Evolutionary conservation across 2,329 filamentous ascomycete genomes (phyloP).

Genomic region (Hymenotorrendiella dingleyae): DNA sequence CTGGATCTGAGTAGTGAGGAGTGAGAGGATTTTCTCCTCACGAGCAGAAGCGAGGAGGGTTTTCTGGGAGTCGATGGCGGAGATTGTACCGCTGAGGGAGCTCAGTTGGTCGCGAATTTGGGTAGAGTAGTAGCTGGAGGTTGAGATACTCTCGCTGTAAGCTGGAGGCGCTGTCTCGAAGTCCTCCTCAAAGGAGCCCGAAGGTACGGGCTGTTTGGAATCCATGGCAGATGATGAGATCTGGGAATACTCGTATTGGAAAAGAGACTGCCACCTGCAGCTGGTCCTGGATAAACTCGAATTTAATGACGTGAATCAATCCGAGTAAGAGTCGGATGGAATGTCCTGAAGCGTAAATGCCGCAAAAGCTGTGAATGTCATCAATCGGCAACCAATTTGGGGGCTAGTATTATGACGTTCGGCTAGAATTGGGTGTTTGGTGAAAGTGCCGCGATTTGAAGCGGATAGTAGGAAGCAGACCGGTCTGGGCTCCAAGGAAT

Average conservation of each 20-base stretch:
- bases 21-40: constrained; percentile 24
- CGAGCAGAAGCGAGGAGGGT: constrained; percentile 19
- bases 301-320: too few relatives aligned
- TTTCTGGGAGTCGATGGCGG: constrained; percentile 17
- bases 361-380: too few relatives aligned
- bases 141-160: constrained; percentile 19
- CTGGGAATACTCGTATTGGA: too few relatives aligned
- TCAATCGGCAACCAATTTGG: too few relatives aligned
- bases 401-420: too few relatives aligned
- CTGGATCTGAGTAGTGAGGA: constrained; percentile 25
- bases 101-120: constrained; percentile 24
- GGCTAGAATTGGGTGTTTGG: too few relatives aligned
- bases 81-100: constrained; percentile 20
- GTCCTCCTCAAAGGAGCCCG: constrained; percentile 8
- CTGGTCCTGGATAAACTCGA: too few relatives aligned
- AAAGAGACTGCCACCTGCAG: background rate
- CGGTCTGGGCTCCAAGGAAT: too few relatives aligned
- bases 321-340: too few relatives aligned
- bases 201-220: constrained; percentile 12
- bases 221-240: constrained; percentile 21
- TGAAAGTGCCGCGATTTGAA: too few relatives aligned
- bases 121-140: constrained; percentile 17
- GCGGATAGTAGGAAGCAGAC: too few relatives aligned
- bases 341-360: too few relatives aligned
- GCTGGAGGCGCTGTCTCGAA: constrained; percentile 19